Percentiles rank a stretch among this genome's conserved stretches.
Evolutionary conservation across 345 rosid species (phyloP).

Genomic region (Dimocarpus longan): DNA sequence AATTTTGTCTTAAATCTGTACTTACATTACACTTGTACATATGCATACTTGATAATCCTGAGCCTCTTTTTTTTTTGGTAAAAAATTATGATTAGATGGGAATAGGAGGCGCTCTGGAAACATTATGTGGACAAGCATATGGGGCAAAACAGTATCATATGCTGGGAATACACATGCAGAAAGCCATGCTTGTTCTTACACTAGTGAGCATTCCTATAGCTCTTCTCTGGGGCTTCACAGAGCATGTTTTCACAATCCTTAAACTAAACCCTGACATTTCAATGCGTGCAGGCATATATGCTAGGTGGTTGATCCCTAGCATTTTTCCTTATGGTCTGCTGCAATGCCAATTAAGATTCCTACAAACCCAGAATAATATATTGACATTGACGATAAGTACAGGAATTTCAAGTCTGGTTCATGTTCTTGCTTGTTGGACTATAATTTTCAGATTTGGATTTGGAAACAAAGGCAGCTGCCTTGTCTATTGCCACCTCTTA

Average conservation of each 20-base stretch:
- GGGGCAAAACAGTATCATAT: constrained; percentile 36
- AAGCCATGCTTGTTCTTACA: constrained; percentile 38
- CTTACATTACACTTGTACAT: too few species aligned
- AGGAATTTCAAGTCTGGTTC: constrained; percentile 27
- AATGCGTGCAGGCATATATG: constrained; percentile 28
- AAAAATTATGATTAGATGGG: constrained; percentile 31
- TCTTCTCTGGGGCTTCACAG: constrained; percentile 29
- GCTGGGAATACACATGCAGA: constrained; percentile 37
- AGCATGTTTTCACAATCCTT: constrained; percentile 24
- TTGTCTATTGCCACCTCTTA: constrained; percentile 32
- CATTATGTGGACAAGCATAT: constrained; percentile 41
- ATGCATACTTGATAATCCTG: too few species aligned
- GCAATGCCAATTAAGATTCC: constrained; percentile 40
- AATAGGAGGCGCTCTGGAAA: constrained; percentile 43
- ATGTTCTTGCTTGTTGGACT: constrained; percentile 36
- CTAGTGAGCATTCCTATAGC: constrained; percentile 34
- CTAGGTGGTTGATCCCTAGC: constrained; percentile 35
- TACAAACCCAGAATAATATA: constrained; percentile 31
- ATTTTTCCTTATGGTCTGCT: constrained; percentile 37
- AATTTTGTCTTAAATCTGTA: too few species aligned
- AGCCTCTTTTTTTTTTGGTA: background rate
- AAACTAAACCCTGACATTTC: constrained; percentile 30
- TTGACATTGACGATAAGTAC: constrained; percentile 30
- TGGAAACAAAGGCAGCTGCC: constrained; percentile 41
- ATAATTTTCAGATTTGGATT: constrained; percentile 23